Evolutionary conservation across 2,329 filamentous ascomycete genomes (phyloP).

Genomic region (Verticillium albo-atrum): DNA sequence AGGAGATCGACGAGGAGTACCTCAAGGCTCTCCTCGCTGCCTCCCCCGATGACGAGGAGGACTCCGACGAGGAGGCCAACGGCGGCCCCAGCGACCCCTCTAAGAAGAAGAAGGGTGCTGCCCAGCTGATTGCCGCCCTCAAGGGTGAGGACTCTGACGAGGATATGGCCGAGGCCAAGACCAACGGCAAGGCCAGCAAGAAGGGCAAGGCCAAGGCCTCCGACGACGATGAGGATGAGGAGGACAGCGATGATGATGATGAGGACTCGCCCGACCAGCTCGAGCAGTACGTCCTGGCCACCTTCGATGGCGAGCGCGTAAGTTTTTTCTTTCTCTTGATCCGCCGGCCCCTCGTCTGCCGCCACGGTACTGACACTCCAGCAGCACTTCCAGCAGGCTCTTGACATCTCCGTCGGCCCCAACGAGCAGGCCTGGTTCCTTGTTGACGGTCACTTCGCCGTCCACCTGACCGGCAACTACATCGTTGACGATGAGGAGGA

Average conservation of each 20-base stretch:
- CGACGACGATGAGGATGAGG: conserved; percentile 54
- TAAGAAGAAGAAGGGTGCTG: conserved; percentile 69
- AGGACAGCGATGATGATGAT: conserved; percentile 47
- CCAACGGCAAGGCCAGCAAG: conserved; percentile 56
- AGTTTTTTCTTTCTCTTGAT: too few species aligned
- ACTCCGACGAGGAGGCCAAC: conserved; percentile 60
- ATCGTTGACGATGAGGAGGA: conserved; percentile 67
- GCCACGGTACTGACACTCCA: conserved; percentile 17
- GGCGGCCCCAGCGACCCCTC: conserved; percentile 87
- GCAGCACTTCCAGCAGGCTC: conserved; percentile 89
- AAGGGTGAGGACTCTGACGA: conserved; percentile 54
- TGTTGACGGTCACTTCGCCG: conserved; percentile 81
- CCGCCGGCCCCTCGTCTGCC: neutral
- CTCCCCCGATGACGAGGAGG: conserved; percentile 47
- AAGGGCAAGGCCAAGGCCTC: conserved; percentile 70
- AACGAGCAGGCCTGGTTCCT: conserved; percentile 90
- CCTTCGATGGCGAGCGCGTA: conserved; percentile 89
- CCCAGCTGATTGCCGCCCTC: conserved; percentile 66
- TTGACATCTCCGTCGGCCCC: conserved; percentile 88
- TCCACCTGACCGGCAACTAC: conserved; percentile 96
- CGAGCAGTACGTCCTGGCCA: conserved; percentile 93
- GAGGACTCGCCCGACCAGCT: conserved; percentile 60
- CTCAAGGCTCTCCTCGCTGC: conserved; percentile 49
- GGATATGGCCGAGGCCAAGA: conserved; percentile 65
- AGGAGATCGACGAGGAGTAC: conserved; percentile 65